phyloP scores from a whole-genome alignment of 768 basidiomycete species.

The Tephrocybe sp. region DNA sequence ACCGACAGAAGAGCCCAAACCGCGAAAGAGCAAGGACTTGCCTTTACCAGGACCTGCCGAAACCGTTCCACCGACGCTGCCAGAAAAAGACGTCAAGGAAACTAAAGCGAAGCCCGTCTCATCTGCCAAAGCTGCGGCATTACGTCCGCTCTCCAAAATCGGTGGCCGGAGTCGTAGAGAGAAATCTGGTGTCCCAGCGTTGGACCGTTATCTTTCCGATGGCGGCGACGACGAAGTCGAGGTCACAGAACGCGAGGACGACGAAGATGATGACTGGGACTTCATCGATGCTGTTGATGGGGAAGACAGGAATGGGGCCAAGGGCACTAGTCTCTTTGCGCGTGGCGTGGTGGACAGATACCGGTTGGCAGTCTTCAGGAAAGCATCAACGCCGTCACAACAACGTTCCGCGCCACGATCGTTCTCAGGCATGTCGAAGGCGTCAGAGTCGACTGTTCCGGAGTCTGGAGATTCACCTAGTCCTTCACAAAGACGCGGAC shows the following conservation, averaged over 20 bases:
- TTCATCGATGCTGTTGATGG: constrained; percentile 77
- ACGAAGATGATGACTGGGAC: constrained; percentile 90
- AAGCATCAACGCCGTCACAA: constrained; percentile 64
- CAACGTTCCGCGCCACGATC: constrained; percentile 40
- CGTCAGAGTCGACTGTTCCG: constrained; percentile 39
- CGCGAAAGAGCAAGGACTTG: constrained; percentile 29
- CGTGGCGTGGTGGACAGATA: constrained; percentile 92
- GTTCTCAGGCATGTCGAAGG: constrained; percentile 57
- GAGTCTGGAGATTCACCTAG: constrained; percentile 43
- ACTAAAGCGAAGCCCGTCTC: constrained; percentile 23
- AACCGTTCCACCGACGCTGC: constrained; percentile 24
- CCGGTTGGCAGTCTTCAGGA: constrained; percentile 80
- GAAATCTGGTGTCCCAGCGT: constrained; percentile 78
- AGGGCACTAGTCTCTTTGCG: constrained; percentile 80
- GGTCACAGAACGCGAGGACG: constrained; percentile 46
- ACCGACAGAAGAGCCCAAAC: constrained; percentile 1
- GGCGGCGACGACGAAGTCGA: constrained; percentile 46
- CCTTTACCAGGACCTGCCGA: constrained; percentile 18
- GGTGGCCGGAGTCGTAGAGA: constrained; percentile 53
- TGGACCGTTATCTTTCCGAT: constrained; percentile 71
- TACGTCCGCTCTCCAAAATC: constrained; percentile 22
- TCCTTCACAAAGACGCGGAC: constrained; percentile 61
- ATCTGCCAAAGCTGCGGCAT: constrained; percentile 19
- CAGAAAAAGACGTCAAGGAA: constrained; percentile 29
- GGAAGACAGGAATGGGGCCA: constrained; percentile 81